Percentiles rank a stretch among this genome's conserved stretches.
These are phyloP conservation scores for Raffaelea deltoideospora DNA, from an alignment of 2,329 filamentous ascomycete genomes.

Conservation along the genomic window DNA sequence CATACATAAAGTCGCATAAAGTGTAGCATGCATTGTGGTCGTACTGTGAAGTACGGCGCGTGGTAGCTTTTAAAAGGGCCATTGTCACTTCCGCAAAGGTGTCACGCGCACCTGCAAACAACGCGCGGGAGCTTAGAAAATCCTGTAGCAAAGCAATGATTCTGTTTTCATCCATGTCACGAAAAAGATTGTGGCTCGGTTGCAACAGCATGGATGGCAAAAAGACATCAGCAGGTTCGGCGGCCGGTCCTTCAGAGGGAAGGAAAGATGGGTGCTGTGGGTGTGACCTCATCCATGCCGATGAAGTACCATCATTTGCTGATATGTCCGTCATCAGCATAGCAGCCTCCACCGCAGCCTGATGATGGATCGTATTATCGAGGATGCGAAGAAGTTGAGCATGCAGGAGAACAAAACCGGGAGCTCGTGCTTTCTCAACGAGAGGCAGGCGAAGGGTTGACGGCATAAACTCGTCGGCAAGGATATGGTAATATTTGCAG, in stretches of 20 bases:
- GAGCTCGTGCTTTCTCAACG: conserved; percentile 46
- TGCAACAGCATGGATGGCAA: conserved; percentile 40
- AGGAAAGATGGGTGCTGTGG: conserved; percentile 1
- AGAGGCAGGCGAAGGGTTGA: conserved; percentile 28
- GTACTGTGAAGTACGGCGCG: conserved; percentile 62
- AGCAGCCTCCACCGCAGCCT: conserved; percentile 36
- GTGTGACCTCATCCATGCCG: too few species aligned
- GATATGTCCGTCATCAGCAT: conserved; percentile 19
- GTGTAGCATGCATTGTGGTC: conserved; percentile 76
- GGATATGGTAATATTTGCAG: conserved; percentile 70
- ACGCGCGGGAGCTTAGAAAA: conserved; percentile 44
- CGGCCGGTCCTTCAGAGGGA: neutral
- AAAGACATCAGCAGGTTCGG: conserved; percentile 21
- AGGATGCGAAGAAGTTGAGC: conserved; percentile 66
- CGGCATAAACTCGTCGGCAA: conserved; percentile 60
- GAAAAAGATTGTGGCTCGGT: conserved; percentile 45
- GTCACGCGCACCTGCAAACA: conserved; percentile 34
- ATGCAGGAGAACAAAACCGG: conserved; percentile 67
- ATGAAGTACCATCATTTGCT: conserved; percentile 11
- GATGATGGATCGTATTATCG: conserved; percentile 71
- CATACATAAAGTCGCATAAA: conserved; percentile 82
- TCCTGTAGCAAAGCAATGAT: conserved; percentile 71
- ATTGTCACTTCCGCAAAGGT: conserved; percentile 67
- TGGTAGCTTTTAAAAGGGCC: conserved; percentile 55
- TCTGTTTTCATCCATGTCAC: conserved; percentile 79